Percentiles rank a stretch among this genome's conserved stretches.
These are phyloP conservation scores for Mycena floridula DNA, from an alignment of 768 basidiomycete genomes.

Conservation along the genomic window DNA sequence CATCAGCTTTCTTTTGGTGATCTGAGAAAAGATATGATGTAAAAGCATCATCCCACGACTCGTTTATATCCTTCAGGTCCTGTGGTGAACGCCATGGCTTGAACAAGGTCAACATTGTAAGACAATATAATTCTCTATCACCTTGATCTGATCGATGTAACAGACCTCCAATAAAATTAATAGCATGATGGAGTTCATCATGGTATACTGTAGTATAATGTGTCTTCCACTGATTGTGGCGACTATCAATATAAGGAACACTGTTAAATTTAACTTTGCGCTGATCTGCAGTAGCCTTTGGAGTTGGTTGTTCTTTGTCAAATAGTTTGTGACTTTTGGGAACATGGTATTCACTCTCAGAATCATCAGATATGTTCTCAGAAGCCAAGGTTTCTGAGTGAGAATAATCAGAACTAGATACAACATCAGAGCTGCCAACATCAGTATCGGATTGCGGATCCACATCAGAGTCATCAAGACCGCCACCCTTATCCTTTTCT, in stretches of 20 bases:
- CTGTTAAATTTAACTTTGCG: too few relatives aligned
- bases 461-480: neutral
- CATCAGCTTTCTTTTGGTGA: constrained; percentile 11
- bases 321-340: too few relatives aligned
- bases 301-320: too few relatives aligned
- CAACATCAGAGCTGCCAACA: too few relatives aligned
- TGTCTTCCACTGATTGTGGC: too few relatives aligned
- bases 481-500: neutral
- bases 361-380: neutral
- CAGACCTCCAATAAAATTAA: constrained; percentile 23
- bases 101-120: constrained; percentile 9
- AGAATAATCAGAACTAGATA: too few relatives aligned
- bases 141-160: constrained; percentile 24
- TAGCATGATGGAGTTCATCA: constrained; percentile 6
- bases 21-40: constrained; percentile 4
- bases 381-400: neutral
- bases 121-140: constrained; percentile 25
- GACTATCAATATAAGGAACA: too few relatives aligned
- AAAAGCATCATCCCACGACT: constrained; percentile 20
- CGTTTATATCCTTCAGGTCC: constrained; percentile 15
- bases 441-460: neutral
- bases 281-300: too few relatives aligned
- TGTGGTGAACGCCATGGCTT: constrained; percentile 22
- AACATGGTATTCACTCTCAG: neutral
- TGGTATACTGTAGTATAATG: too few relatives aligned